Base-by-base conservation (phyloP, 768 basidiomycete genomes). In the Hypholoma fasciculare region DNA sequence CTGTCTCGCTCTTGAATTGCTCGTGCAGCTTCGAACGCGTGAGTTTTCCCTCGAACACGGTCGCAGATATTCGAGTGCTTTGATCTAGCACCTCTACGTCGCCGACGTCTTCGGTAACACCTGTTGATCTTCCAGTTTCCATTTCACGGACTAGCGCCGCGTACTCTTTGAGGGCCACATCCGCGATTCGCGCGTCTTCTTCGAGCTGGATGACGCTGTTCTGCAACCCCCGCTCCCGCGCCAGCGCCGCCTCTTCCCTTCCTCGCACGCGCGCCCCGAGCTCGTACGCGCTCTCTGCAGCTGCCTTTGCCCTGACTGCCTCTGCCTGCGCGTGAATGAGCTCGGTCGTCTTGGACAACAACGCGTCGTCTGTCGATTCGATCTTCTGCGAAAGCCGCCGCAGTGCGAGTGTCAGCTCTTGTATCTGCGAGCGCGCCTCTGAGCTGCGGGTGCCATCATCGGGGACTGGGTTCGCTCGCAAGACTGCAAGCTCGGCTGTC, bases 331-430 rank as follows among this genome's bases (percentile, higher is more conserved):
- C 69, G 27, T 76, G 64, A 0, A 75, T 68, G 1, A 87, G 72
- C n/a, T 85, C 79, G 0, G 70, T 75, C 0, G 80, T 85, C 20
- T 80, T 80, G 1, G 74, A 67, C 13, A 78, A 68, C 0, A 91
- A 75, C 8, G 80, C 67, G 11, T 78, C 71, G 67, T 92, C 91
- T 0, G 87, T 84, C 9, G 81, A 66, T 0, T 79, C 76, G 17
- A 92, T 79, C 69, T 92, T 87, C 66, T 90, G 85, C 3, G 84
- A 87, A 34, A 90, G 75, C 19, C 81, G 82, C 7, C 90, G 80
- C 26, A 91, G 78, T 0, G 88, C 84, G 8, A 92, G 79, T 0
- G 88, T 85, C 52, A 92, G 78, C 57, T 92, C 73, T 56, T 76
- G 74, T 36, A 74, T 67, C 46, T 78, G 76, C 17, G 69, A 52